Evolutionary conservation across 768 basidiomycete genomes (phyloP).

Genomic region (Macrolepiota albuminosa): DNA sequence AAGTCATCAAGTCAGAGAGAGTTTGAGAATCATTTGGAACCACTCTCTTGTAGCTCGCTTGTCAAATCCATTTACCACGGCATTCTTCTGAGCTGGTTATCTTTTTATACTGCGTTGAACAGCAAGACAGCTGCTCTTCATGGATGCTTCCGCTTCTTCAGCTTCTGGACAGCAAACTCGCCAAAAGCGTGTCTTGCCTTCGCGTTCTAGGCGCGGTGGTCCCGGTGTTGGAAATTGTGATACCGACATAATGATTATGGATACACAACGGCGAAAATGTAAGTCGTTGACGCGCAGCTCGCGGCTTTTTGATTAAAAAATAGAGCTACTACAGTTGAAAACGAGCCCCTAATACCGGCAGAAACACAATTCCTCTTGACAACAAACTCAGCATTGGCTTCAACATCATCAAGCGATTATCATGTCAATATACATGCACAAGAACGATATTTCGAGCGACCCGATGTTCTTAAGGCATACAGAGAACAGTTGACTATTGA

Average conservation of each 20-base stretch:
- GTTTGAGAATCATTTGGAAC: background rate
- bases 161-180: conserved; percentile 34
- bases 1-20: background rate
- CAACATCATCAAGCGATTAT: conserved; percentile 34
- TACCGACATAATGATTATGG: conserved; percentile 78
- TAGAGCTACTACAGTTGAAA: conserved; percentile 48
- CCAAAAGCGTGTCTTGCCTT: conserved; percentile 77
- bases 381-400: conserved; percentile 55
- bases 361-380: conserved; percentile 67
- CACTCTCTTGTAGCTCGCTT: background rate
- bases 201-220: conserved; percentile 75
- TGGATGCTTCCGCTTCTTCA: conserved; percentile 36
- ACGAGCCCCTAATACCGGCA: conserved; percentile 64
- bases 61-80: background rate
- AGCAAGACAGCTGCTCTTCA: conserved; percentile 15
- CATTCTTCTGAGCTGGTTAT: background rate
- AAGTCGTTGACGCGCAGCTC: conserved; percentile 24
- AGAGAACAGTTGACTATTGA: conserved; percentile 69
- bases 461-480: conserved; percentile 70
- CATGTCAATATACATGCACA: conserved; percentile 56
- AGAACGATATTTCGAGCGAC: conserved; percentile 72
- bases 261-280: conserved; percentile 77
- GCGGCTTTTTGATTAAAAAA: background rate
- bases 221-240: conserved; percentile 78
- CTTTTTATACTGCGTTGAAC: background rate